phyloP scores from a whole-genome alignment of 2,329 filamentous ascomycete species.

The Hirsutella thompsonii region DNA sequence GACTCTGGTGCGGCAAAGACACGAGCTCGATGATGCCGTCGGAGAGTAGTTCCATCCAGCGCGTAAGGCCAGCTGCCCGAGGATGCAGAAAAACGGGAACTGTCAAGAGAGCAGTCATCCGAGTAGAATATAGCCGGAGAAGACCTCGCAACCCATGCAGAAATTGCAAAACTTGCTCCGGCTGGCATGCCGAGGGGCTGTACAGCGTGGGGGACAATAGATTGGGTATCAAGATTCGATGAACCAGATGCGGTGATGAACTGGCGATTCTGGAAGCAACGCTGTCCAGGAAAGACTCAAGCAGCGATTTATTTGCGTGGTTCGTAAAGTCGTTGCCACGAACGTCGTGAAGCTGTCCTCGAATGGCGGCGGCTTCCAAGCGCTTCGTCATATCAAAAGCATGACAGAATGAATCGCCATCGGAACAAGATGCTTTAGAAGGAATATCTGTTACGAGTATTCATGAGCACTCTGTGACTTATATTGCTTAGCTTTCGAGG shows the following conservation, averaged over 20 bases:
- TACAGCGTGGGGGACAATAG: slow-evolving; percentile 83
- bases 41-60: slow-evolving; percentile 74
- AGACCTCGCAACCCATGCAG: slow-evolving; percentile 66
- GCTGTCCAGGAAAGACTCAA: slow-evolving; percentile 50
- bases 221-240: slow-evolving; percentile 74
- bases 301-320: slow-evolving; percentile 19
- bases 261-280: slow-evolving; percentile 42
- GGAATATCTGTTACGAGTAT: too few species aligned
- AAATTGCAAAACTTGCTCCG: slow-evolving; percentile 65
- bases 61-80: slow-evolving; percentile 58
- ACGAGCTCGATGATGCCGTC: slow-evolving; percentile 83
- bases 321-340: slow-evolving; percentile 26
- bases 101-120: slow-evolving; percentile 60
- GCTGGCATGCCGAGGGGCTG: slow-evolving; percentile 53
- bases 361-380: slow-evolving; percentile 34
- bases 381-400: slow-evolving; percentile 59
- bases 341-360: slow-evolving; percentile 36
- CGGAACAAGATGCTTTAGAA: too few species aligned
- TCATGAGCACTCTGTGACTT: too few species aligned
- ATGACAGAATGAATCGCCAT: slow-evolving; percentile 47
- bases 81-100: slow-evolving; percentile 72
- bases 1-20: slow-evolving; percentile 46
- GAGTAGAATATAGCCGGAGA: slow-evolving; percentile 51
- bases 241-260: slow-evolving; percentile 48
- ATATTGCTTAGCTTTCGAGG: too few species aligned